phyloP scores from a whole-genome alignment of 2,329 filamentous ascomycete genomes.

The Colletotrichum liaoningense region DNA sequence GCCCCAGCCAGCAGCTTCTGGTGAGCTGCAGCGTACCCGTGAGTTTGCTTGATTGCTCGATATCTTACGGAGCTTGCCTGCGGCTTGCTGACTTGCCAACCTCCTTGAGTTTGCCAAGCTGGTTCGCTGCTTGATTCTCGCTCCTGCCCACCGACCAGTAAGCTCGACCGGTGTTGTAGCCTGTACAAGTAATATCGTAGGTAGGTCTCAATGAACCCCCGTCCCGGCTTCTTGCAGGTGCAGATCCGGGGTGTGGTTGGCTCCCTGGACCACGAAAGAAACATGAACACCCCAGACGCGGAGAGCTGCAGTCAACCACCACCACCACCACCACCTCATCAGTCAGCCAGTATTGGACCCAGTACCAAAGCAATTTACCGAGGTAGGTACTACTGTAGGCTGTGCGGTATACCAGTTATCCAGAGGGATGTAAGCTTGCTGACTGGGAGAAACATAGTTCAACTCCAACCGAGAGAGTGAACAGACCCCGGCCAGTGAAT shows the following conservation, averaged over 20 bases:
- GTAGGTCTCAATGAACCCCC: neutral
- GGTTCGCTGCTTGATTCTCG: neutral
- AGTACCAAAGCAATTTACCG: neutral
- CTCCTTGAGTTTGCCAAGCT: neutral
- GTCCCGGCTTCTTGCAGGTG: constrained; percentile 28
- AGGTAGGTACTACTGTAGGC: neutral
- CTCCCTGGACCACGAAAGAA: neutral
- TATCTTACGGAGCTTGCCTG: neutral
- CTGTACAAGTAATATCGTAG: neutral
- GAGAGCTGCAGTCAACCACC: neutral
- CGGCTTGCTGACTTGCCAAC: neutral
- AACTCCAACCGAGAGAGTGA: neutral
- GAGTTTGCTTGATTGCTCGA: neutral
- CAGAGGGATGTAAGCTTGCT: neutral
- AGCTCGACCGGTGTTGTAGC: neutral
- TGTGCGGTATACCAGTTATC: no score
- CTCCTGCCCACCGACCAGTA: neutral
- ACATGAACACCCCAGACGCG: neutral
- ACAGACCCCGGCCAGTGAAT: no score
- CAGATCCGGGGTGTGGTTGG: constrained; percentile 32
- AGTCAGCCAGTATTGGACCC: neutral
- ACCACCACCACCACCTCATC: neutral
- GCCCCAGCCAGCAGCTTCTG: neutral
- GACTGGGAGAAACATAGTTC: neutral
- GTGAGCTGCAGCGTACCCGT: constrained; percentile 18